Percentiles rank a stretch among this genome's conserved stretches.
phyloP scores from a whole-genome alignment of 345 rosid species.

The Murraya koenigii region DNA sequence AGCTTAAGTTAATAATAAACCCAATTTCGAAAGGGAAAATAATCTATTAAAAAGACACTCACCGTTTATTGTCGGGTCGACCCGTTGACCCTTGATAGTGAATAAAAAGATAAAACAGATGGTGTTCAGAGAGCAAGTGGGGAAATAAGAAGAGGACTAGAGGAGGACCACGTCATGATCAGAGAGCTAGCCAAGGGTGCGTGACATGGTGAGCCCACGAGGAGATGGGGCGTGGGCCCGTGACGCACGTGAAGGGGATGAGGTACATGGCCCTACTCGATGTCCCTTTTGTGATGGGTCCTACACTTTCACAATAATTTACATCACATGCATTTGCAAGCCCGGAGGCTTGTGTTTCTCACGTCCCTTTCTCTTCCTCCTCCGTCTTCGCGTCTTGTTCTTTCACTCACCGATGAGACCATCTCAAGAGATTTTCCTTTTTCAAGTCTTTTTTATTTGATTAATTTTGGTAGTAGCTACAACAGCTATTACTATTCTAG shows the following conservation, averaged over 20 bases:
- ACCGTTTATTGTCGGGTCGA: too few relatives aligned
- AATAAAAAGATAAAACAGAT: too few relatives aligned
- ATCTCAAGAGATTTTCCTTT: background rate
- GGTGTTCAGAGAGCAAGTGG: background rate
- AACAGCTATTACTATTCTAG: background rate
- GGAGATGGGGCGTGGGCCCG: constrained; percentile 33
- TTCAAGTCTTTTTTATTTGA: background rate
- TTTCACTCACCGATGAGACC: background rate
- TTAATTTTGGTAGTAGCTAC: background rate
- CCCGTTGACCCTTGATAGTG: too few relatives aligned
- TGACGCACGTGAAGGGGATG: constrained; percentile 47
- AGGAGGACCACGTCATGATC: constrained; percentile 14
- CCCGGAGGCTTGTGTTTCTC: background rate
- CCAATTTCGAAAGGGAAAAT: too few relatives aligned
- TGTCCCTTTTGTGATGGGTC: constrained; percentile 5
- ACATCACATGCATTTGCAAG: constrained; percentile 3
- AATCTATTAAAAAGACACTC: too few relatives aligned
- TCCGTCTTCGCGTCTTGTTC: background rate
- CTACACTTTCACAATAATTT: constrained; percentile 12
- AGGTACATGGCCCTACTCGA: constrained; percentile 31
- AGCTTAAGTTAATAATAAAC: too few relatives aligned
- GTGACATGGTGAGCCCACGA: constrained; percentile 34
- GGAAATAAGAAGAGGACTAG: background rate
- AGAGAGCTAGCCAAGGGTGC: background rate
- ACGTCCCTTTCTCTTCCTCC: background rate